Evolutionary conservation across 1,284 basidiomycete species (phyloP), one percentile per base, ranked within the genome.

Genomic region (Sphaerobolus stellatus): DNA sequence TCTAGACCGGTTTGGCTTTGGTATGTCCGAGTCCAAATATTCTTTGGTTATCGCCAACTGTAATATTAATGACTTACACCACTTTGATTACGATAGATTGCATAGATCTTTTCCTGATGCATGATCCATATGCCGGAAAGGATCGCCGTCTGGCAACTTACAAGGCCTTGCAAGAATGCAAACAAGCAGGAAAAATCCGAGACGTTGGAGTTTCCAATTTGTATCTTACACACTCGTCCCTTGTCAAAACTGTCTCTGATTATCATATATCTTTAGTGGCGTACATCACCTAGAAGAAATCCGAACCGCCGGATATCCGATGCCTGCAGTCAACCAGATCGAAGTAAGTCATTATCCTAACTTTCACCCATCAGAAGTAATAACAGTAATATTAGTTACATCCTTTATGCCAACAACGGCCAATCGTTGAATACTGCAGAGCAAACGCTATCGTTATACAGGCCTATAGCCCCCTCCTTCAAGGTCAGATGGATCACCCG

Each of bases 201-300:
- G 71, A 73, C 28, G 78, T 83, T 20, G 85, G 85, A 1, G 85
- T 88, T 11, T 82, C 79, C 4, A 88, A 88, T 67, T 88, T 76
- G 80, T 82, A 58, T 53, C 75, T 62, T 31, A 31, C 9, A 43
- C 20, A 24, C n/a, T 27, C 49, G 5, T 40, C 43, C 27, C 30
- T 36, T n/a, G 27, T 53, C 50, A n/a, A 31, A 22, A 50, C 24
- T 50, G n/a, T n/a, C n/a, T 38, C 54, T 33, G 33, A 14, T 27
- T 20, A 38, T 18, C 31, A 20, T 27, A 7, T 43, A n/a, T 30
- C 11, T 33, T 7, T 41, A 76, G 75, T 58, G 72, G 75, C 18
- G 70, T 78, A 38, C 69, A 75, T 40, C 82, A 84, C 60, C 70
- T 84, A 14, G 66, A 78, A 58, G 72, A 77, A 56, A 70, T 84